A percentile compares a stretch with the other conserved stretches of the same genome.
These are phyloP conservation scores for Chrysanthemum seticuspe DNA, from an alignment of 129 eudicot genomes.

Conservation along the genomic window DNA sequence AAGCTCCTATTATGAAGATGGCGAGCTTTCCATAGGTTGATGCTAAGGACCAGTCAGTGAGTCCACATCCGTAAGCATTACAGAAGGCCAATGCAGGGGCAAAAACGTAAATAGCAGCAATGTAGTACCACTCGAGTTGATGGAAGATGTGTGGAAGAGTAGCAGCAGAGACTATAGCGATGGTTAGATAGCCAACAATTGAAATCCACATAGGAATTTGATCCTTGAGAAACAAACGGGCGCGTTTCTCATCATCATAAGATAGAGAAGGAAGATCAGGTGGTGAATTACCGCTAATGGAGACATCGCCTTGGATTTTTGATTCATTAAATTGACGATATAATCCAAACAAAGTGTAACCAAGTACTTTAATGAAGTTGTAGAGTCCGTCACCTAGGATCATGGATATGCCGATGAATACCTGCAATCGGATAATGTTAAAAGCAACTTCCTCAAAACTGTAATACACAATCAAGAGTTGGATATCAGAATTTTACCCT, in stretches of 20 bases:
- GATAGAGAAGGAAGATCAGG: slow-evolving; percentile 32
- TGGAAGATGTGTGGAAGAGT: slow-evolving; percentile 73
- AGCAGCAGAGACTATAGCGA: slow-evolving; percentile 54
- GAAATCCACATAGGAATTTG: slow-evolving; percentile 80
- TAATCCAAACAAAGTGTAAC: slow-evolving; percentile 55
- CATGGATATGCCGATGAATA: slow-evolving; percentile 86
- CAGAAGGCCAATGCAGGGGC: slow-evolving; percentile 85
- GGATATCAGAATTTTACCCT: slow-evolving; percentile 43
- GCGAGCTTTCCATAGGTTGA: slow-evolving; percentile 93
- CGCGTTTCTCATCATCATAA: slow-evolving; percentile 68
- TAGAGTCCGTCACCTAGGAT: slow-evolving; percentile 93
- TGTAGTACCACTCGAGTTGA: slow-evolving; percentile 79
- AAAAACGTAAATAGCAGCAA: slow-evolving; percentile 55
- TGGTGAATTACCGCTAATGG: slow-evolving; percentile 34
- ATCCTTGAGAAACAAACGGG: slow-evolving; percentile 74
- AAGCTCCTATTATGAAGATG: slow-evolving; percentile 82
- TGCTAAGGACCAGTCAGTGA: slow-evolving; percentile 95
- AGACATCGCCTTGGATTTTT: slow-evolving; percentile 32
- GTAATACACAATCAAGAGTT: not conserved
- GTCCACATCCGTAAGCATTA: slow-evolving; percentile 87
- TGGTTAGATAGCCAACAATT: slow-evolving; percentile 52
- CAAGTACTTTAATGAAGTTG: slow-evolving; percentile 76
- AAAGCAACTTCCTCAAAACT: not conserved
- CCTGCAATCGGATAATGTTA: slow-evolving; percentile 33
- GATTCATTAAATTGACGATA: slow-evolving; percentile 44